Percentiles rank a stretch among this genome's conserved stretches.
These are phyloP conservation scores for Cryptococcus jaspeensis DNA, from an alignment of 1,284 basidiomycete species.

Conservation along the genomic window DNA sequence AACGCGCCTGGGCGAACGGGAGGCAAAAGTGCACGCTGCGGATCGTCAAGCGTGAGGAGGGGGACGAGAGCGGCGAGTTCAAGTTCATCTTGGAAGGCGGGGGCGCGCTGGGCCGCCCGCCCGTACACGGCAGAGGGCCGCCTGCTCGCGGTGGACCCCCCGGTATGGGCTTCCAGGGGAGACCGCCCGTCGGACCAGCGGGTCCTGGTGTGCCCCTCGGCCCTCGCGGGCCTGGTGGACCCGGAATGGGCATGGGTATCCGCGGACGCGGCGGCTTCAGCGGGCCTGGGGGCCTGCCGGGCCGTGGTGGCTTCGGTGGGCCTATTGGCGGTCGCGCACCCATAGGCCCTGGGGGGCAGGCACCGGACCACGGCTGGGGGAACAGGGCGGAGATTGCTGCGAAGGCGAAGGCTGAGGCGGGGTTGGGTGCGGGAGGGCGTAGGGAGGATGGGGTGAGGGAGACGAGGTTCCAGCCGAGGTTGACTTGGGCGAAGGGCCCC, in stretches of 20 bases:
- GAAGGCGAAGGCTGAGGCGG: neutral
- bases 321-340: neutral
- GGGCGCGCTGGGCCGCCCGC: slow-evolving; percentile 13
- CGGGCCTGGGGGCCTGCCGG: neutral
- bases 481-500: slow-evolving; percentile 33
- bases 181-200: neutral
- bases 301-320: slow-evolving; percentile 4
- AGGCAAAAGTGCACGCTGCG: slow-evolving; percentile 38
- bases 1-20: slow-evolving; percentile 46
- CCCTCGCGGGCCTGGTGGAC: neutral
- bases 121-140: slow-evolving; percentile 4
- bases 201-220: neutral
- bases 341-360: neutral
- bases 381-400: neutral
- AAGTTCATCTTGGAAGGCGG: slow-evolving; percentile 24
- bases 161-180: neutral
- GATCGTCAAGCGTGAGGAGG: slow-evolving; percentile 13
- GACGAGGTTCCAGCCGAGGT: slow-evolving; percentile 21
- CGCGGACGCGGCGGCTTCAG: neutral
- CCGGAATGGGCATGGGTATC: slow-evolving; percentile 4
- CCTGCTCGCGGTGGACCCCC: neutral
- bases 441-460: slow-evolving; percentile 14
- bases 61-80: slow-evolving; percentile 14
- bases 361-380: no score
- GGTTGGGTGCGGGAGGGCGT: slow-evolving; percentile 4